phyloP scores from a whole-genome alignment of 352 stramenopile species.

The Globisporangium cylindrosporum region DNA sequence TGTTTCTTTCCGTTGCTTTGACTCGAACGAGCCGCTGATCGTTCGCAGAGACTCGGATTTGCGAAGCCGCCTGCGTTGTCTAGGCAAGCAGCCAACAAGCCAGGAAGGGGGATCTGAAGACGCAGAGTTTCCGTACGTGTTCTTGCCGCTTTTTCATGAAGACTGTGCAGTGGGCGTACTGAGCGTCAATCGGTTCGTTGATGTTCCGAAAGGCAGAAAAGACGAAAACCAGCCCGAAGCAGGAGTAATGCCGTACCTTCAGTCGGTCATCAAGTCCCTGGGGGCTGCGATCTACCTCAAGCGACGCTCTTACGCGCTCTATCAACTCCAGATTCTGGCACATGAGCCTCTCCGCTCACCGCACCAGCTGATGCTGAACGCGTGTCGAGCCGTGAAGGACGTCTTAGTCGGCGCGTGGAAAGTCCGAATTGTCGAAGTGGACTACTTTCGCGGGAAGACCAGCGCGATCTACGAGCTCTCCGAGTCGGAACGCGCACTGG shows the following conservation, averaged over 20 bases:
- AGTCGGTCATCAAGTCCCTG: conserved; percentile 35
- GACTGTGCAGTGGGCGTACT: conserved; percentile 59
- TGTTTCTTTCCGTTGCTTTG: conserved; percentile 55
- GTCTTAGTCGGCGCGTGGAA: conserved; percentile 56
- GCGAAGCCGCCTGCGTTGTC: conserved; percentile 26
- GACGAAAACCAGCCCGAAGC: conserved; percentile 66
- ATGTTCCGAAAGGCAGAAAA: conserved; percentile 48
- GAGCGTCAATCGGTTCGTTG: conserved; percentile 52
- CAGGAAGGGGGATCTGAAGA: neutral
- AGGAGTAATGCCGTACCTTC: conserved; percentile 55
- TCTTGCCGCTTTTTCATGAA: conserved; percentile 67
- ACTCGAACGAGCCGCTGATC: conserved; percentile 37
- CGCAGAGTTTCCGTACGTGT: conserved; percentile 44
- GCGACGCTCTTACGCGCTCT: conserved; percentile 45
- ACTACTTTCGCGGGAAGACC: conserved; percentile 42
- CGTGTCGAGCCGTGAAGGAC: conserved; percentile 39
- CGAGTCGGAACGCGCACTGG: conserved; percentile 29
- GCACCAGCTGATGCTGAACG: conserved; percentile 49
- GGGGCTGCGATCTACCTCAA: conserved; percentile 61
- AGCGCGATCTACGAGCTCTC: conserved; percentile 57
- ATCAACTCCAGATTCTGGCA: conserved; percentile 33
- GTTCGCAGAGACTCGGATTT: conserved; percentile 35
- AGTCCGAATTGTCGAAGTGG: conserved; percentile 48
- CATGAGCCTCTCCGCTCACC: conserved; percentile 49
- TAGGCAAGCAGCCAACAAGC: conserved; percentile 15